phyloP scores from a whole-genome alignment of 2,329 filamentous ascomycete genomes.

The Diatrype stigma region DNA sequence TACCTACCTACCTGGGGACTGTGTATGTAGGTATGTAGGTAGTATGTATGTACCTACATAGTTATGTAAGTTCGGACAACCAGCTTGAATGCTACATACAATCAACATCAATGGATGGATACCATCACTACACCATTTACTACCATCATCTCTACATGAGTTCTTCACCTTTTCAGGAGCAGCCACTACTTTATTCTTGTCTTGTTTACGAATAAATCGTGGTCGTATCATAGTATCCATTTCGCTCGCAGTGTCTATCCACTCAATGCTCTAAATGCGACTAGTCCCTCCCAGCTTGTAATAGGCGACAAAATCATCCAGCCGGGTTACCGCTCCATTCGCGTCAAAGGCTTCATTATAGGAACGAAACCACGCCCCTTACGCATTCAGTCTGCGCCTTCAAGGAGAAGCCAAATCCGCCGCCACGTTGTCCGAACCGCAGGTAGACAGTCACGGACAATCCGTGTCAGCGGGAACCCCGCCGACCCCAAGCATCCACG shows the following conservation, averaged over 20 bases:
- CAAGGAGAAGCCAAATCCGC: constrained; percentile 8
- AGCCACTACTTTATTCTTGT: no score
- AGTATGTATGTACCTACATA: neutral
- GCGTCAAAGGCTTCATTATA: constrained; percentile 5
- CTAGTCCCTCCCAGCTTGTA: constrained; percentile 1
- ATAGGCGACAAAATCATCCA: constrained; percentile 14
- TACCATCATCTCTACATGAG: no score
- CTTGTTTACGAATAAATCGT: no score
- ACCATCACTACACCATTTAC: no score
- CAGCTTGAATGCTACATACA: no score
- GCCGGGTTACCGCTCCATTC: constrained; percentile 9
- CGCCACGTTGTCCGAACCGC: constrained; percentile 47
- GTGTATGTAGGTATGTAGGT: neutral
- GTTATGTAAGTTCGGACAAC: neutral
- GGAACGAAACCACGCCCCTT: constrained; percentile 10
- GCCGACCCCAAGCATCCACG: constrained; percentile 18
- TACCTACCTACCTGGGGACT: no score
- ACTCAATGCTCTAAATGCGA: constrained; percentile 3
- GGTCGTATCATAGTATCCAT: no score
- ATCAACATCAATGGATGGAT: no score
- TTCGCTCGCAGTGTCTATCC: neutral
- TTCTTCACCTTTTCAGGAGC: no score
- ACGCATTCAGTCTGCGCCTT: neutral
- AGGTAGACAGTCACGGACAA: constrained; percentile 40
- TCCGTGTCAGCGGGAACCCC: constrained; percentile 38